Base-by-base conservation (phyloP, 2,329 filamentous ascomycete species). In the Aspergillus fischeri region DNA sequence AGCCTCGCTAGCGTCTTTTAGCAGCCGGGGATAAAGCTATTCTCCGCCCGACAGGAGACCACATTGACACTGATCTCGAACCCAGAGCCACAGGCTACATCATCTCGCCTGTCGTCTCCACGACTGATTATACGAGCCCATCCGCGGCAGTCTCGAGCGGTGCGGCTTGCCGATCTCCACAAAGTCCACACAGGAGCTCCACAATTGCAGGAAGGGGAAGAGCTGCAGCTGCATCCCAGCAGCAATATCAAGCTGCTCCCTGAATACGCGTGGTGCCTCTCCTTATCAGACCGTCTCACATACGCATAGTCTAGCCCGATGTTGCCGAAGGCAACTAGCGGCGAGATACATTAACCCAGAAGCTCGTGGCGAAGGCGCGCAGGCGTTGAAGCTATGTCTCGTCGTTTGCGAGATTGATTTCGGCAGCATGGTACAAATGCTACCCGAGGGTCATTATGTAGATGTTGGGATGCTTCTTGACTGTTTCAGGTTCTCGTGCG, bases 71-170 rank as follows among this genome's bases (percentile, higher is more conserved):
- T 78, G 8, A 80, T 66, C 32, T 77, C 72, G 2, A 81, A 63
- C 77, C 77, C 38, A 80, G 60, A 0, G 61, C 63, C 2, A 73
- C 64, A 0, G 79, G 61, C 17, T 53, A 59, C 28, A 67, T 60
- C 78, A 81, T 80, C 59, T 80, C 74, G 3, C 66, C 63, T 3
- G 70, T 73, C 0, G 89, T 89, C 4, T 92, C 92, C 0, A 92
- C 96, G 69, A 96, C 96, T 65, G 87, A 91, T 75, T 97, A 92
- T 51, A 97, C 92, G 10, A 96, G 83, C 4, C 89, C 92, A 3
- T 68, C 62, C 69, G 65, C 3, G 76, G 75, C 3, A 80, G 63
- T 3, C 58, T 61, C 0, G 65, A 48, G 0, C 77, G 27, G 56
- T 79, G 81, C 0, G 75, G 73, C 14, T 63, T 64, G 8, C 82